Evolutionary conservation across 768 basidiomycete genomes (phyloP).

Genomic region (Omphalotus guepiniiformis): DNA sequence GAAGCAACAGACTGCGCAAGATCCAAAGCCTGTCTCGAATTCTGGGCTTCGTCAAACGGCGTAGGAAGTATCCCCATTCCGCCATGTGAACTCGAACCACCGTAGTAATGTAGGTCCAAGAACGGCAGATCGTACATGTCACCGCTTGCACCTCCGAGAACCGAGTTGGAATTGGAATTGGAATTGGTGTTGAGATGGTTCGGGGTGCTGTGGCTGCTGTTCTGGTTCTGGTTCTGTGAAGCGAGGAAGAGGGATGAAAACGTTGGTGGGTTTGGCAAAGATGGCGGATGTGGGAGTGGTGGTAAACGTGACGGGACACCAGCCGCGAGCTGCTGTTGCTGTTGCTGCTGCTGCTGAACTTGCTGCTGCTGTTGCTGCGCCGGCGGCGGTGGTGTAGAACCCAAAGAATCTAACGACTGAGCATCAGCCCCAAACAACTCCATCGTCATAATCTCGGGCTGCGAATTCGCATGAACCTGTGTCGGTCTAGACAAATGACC

Average conservation of each 20-base stretch:
- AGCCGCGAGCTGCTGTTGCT: no score
- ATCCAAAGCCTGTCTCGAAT: constrained; percentile 33
- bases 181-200: background rate
- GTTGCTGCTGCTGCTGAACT: no score
- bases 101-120: constrained; percentile 71
- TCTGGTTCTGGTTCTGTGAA: background rate
- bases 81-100: constrained; percentile 13
- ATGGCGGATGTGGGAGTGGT: constrained; percentile 13
- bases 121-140: constrained; percentile 55
- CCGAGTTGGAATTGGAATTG: background rate
- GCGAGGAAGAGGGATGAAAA: constrained; percentile 17
- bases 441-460: constrained; percentile 27
- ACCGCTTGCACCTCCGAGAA: constrained; percentile 19
- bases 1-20: constrained; percentile 21
- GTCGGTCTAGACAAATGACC: constrained; percentile 22
- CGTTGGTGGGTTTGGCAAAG: constrained; percentile 10
- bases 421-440: constrained; percentile 3
- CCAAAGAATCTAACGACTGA: background rate
- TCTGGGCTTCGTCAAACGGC: background rate
- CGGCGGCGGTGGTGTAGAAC: background rate
- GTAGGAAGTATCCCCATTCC: constrained; percentile 3
- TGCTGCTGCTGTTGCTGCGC: background rate
- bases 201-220: constrained; percentile 3
- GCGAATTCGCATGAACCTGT: constrained; percentile 27
- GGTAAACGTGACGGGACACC: no score